Percentiles rank a stretch among this genome's conserved stretches.
These are phyloP conservation scores for Fusarium lateritium DNA, from an alignment of 2,329 filamentous ascomycete genomes.

Conservation along the genomic window DNA sequence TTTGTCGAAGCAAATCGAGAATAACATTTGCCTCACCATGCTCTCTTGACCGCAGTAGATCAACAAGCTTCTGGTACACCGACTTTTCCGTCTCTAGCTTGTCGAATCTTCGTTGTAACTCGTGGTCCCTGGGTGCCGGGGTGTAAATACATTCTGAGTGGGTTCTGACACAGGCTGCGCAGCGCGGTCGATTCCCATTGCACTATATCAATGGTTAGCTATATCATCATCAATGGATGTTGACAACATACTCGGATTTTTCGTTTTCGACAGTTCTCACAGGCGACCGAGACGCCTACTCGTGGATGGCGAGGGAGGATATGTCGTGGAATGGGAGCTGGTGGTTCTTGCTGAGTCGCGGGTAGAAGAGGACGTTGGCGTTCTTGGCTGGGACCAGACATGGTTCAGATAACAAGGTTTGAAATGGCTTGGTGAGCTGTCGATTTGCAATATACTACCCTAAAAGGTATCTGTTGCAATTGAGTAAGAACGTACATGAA, in stretches of 20 bases:
- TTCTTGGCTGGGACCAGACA: neutral
- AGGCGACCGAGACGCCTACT: slow-evolving; percentile 8
- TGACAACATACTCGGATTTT: neutral
- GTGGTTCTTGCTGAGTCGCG: neutral
- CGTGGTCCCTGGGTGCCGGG: neutral
- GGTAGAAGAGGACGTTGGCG: slow-evolving; percentile 15
- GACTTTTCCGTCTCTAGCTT: neutral
- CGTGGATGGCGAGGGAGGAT: neutral
- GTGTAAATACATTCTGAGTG: neutral
- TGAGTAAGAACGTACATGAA: too few relatives aligned
- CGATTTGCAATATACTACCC: accelerated
- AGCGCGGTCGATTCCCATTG: slow-evolving; percentile 12
- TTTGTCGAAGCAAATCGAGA: slow-evolving; percentile 15
- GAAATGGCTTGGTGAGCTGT: too few relatives aligned
- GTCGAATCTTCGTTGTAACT: neutral
- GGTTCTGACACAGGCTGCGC: neutral
- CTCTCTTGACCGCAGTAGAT: neutral
- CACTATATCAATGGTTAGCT: slow-evolving; percentile 3
- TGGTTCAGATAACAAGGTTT: neutral
- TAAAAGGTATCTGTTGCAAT: neutral
- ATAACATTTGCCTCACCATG: slow-evolving; percentile 3
- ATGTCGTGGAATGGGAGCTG: neutral
- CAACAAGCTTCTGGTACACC: neutral
- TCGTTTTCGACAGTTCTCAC: slow-evolving; percentile 18
- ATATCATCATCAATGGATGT: accelerated